Percentiles rank a stretch among this genome's conserved stretches.
Evolutionary conservation across 2,329 filamentous ascomycete genomes (phyloP).

Genomic region (Cryphonectria parasitica): DNA sequence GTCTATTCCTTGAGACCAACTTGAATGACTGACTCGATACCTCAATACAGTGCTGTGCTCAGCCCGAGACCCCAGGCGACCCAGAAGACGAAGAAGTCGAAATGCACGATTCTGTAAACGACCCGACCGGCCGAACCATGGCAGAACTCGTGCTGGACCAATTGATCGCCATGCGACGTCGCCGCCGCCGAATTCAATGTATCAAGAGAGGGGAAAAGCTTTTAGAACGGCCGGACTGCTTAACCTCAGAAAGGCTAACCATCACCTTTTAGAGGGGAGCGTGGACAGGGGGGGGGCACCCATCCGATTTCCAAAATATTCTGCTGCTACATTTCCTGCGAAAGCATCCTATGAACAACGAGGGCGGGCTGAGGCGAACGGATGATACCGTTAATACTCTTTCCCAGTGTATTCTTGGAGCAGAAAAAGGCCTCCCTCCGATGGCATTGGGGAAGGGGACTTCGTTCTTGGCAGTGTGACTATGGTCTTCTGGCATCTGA

Average conservation of each 20-base stretch:
- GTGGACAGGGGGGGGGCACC: not conserved
- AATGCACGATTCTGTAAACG: conserved; percentile 71
- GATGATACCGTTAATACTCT: not conserved
- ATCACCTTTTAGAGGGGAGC: conserved; percentile 6
- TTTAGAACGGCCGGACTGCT: conserved; percentile 20
- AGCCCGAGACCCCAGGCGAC: conserved; percentile 64
- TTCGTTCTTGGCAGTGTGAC: conserved; percentile 28
- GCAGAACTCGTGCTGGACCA: conserved; percentile 16
- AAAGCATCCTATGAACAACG: conserved; percentile 1
- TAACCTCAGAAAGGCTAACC: conserved; percentile 6
- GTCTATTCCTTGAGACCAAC: conserved; percentile 31
- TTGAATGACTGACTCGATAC: conserved; percentile 30
- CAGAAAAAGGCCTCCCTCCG: not conserved
- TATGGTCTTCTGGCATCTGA: conserved; percentile 22
- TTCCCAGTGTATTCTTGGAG: not conserved
- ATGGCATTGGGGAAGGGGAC: conserved; percentile 13
- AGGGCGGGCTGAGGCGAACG: not conserved
- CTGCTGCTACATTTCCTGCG: conserved; percentile 4
- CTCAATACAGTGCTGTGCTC: conserved; percentile 64
- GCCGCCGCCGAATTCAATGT: conserved; percentile 19
- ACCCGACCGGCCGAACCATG: conserved; percentile 22
- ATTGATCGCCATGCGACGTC: conserved; percentile 19
- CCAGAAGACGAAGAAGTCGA: conserved; percentile 66
- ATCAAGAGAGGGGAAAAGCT: conserved; percentile 16
- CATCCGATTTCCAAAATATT: not conserved